Evolutionary conservation across 2,329 filamentous ascomycete genomes (phyloP), one percentile per base, ranked within the genome.

Genomic region (Lachnellula subtilissima): DNA sequence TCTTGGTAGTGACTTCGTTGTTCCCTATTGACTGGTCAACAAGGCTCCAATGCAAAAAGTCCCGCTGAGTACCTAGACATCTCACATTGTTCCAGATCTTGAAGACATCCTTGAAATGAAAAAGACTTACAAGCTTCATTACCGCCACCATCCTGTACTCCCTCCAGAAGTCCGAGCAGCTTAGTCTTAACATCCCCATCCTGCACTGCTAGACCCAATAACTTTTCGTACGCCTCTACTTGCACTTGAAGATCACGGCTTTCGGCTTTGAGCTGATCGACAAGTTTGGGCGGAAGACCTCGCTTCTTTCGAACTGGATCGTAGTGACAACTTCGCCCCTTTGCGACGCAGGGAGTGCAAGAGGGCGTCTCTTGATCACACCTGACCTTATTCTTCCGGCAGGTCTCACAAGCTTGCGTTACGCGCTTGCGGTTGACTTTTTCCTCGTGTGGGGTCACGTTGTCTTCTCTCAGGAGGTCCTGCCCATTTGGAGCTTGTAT

Each of bases 261-360:
- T 66, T 91, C 91, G 15, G 89, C 88, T n/a, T 88, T 32, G 8
- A 32, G 28, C 9, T 32, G 28, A 32, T 32, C 28, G 9, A 32
- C 28, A 9, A 32, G 28, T 8, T 32, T 32, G 28, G 28, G 88
- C 64, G 88, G 88, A 11, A 92, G 83, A 4, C 89, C 88, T 60
- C 88, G 79, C 70, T 91, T 91, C 71, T 89, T 90, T 7, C 86
- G 84, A 53, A 83, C 84, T 53, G 86, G 80, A 59, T 87, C 83
- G 69, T 91, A 92, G 78, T 79, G 77, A 64, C 82, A 85, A 8
- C 71, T 65, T 53, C 80, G 72, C 17, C 74, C 74, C 42, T 80
- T 76, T 4, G 74, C 71, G 28, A 73, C 73, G 69, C 82, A 85
- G 1, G 80, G 83, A 15, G 85, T 85, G 69, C 89, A 92, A 36